Conservation (phyloP, 1,139 yeast genomes). For the Taphrina betulina region DNA sequence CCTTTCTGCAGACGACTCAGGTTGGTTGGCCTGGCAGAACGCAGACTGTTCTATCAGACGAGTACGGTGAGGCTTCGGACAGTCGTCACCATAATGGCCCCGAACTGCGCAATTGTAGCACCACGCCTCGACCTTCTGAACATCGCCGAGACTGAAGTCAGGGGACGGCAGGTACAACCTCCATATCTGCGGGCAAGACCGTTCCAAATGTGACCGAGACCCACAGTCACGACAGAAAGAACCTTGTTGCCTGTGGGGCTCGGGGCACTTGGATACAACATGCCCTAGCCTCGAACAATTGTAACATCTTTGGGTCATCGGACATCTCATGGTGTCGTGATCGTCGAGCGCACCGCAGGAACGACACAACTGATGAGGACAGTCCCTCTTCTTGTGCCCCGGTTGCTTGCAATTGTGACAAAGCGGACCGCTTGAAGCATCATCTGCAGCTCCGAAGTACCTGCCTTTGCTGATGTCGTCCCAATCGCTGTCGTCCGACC, state of each 20-base stretch:
- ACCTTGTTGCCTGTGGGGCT: slow-evolving; percentile 29
- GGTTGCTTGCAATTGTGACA: slow-evolving; percentile 33
- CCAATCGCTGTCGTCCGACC: slow-evolving; percentile 15
- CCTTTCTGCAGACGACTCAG: slow-evolving; percentile 14
- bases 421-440: slow-evolving; percentile 3
- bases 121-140: slow-evolving; percentile 20
- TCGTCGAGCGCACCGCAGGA: slow-evolving; percentile 35
- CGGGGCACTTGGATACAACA: slow-evolving; percentile 29
- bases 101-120: slow-evolving; percentile 35
- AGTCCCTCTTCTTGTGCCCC: slow-evolving; percentile 31
- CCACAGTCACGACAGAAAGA: slow-evolving; percentile 30
- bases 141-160: slow-evolving; percentile 13
- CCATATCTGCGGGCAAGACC: slow-evolving; percentile 35
- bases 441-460: slow-evolving; percentile 31
- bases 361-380: slow-evolving; percentile 29
- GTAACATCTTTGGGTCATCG: slow-evolving; percentile 31
- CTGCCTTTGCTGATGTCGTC: slow-evolving; percentile 30
- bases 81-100: slow-evolving; percentile 35
- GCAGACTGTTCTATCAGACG: slow-evolving; percentile 34
- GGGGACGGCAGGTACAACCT: slow-evolving; percentile 28
- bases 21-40: slow-evolving; percentile 34
- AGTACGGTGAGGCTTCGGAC: slow-evolving; percentile 28
- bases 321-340: slow-evolving; percentile 34
- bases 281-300: slow-evolving; percentile 34
- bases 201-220: slow-evolving; percentile 28